phyloP scores from a whole-genome alignment of 1,284 basidiomycete genomes.

The Ustilago tritici region DNA sequence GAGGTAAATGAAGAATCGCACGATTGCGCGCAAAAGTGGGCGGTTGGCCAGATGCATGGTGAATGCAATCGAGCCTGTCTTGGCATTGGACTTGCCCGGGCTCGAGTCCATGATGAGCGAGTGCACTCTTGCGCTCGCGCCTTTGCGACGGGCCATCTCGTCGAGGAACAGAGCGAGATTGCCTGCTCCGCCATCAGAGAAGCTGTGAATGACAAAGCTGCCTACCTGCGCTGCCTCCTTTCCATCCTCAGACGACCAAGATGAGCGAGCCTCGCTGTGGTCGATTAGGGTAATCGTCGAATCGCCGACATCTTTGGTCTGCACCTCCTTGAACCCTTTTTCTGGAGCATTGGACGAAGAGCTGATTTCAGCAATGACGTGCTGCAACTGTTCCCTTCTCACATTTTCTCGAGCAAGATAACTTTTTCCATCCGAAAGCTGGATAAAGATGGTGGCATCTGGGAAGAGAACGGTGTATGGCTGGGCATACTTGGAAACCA shows the following conservation, averaged over 20 bases:
- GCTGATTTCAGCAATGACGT: conserved; percentile 32
- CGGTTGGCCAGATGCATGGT: conserved; percentile 57
- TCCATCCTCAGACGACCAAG: conserved; percentile 13
- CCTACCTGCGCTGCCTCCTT: conserved; percentile 2
- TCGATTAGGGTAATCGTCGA: conserved; percentile 49
- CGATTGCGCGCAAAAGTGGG: conserved; percentile 32
- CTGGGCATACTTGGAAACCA: conserved; percentile 62
- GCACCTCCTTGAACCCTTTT: not conserved
- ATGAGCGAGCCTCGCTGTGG: conserved; percentile 26
- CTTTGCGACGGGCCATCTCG: conserved; percentile 27
- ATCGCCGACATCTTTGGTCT: conserved; percentile 39
- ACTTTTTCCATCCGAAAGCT: conserved; percentile 55
- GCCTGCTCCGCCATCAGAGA: conserved; percentile 59
- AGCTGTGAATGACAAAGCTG: conserved; percentile 49
- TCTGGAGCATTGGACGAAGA: not conserved
- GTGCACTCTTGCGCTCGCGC: conserved; percentile 18
- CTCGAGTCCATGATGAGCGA: conserved; percentile 58
- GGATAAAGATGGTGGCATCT: conserved; percentile 55
- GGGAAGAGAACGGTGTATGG: conserved; percentile 62
- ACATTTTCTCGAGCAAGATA: conserved; percentile 43
- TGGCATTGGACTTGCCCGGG: conserved; percentile 52
- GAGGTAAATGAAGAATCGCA: conserved; percentile 42
- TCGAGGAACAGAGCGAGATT: conserved; percentile 52
- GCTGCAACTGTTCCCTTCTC: conserved; percentile 24
- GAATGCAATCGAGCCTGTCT: conserved; percentile 50